These are phyloP conservation scores for Wallacemonas sp. DNA, from an alignment of 208 protist species.

Conservation along the genomic window DNA sequence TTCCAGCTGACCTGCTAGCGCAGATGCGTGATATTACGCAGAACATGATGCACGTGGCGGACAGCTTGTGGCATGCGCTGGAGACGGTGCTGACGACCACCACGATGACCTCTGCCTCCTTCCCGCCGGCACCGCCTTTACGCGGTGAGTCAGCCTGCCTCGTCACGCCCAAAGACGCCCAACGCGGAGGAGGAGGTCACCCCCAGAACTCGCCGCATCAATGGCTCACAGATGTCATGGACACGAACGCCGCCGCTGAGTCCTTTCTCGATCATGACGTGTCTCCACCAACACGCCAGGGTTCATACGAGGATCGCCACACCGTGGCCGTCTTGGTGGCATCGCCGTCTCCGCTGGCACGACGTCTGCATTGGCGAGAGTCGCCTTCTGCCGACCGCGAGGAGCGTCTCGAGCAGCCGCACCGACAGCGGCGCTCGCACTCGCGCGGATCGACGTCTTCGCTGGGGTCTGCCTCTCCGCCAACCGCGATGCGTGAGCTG, in stretches of 20 bases:
- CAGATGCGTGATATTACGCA: slow-evolving; percentile 30
- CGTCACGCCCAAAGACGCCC: too few species aligned
- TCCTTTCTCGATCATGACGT: background rate
- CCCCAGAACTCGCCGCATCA: background rate
- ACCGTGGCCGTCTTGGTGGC: background rate
- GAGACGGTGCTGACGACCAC: too few species aligned
- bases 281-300: slow-evolving; percentile 1
- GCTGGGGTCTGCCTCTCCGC: too few species aligned
- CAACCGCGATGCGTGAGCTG: too few species aligned
- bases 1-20: background rate
- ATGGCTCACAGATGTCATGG: slow-evolving; percentile 1
- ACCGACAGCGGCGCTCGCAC: background rate
- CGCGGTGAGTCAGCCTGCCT: too few species aligned
- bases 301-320: background rate
- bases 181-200: too few species aligned
- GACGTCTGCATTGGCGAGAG: background rate
- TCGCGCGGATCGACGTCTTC: background rate
- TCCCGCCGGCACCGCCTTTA: background rate
- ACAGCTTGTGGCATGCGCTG: slow-evolving; percentile 20
- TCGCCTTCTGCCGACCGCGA: background rate
- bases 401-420: background rate
- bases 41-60: slow-evolving; percentile 17
- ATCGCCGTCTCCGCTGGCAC: slow-evolving; percentile 1
- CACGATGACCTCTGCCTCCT: too few species aligned
- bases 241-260: background rate